Conservation (phyloP, 768 basidiomycete genomes). For the Mycena pura region DNA sequence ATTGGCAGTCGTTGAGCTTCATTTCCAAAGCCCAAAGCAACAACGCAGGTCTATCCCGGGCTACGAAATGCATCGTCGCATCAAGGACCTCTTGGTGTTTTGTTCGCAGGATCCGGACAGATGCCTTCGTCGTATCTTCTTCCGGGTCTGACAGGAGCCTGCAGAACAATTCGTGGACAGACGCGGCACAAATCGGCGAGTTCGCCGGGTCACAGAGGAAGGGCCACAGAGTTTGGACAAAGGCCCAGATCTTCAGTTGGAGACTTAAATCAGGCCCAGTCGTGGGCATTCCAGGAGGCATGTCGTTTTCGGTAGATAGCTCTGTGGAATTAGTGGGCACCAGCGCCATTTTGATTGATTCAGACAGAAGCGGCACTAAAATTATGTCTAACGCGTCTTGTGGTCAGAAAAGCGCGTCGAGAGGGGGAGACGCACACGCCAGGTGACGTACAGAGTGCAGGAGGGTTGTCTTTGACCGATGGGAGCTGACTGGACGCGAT, state of each 20-base stretch:
- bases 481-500: too few relatives aligned
- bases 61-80: not conserved
- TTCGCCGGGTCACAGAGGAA: not conserved
- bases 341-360: too few relatives aligned
- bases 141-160: not conserved
- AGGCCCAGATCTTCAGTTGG: not conserved
- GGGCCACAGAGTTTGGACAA: not conserved
- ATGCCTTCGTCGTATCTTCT: not conserved
- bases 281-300: not conserved
- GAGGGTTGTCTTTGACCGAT: too few relatives aligned
- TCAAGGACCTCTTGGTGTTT: constrained; percentile 1
- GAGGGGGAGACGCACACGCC: too few relatives aligned
- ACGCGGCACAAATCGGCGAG: constrained; percentile 6
- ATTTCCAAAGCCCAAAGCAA: not conserved
- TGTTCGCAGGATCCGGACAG: not conserved
- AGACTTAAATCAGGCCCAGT: not conserved
- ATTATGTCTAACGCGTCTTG: too few relatives aligned
- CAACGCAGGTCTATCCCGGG: not conserved
- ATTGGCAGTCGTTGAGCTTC: constrained; percentile 7
- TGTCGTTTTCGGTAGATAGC: not conserved
- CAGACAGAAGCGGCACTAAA: too few relatives aligned
- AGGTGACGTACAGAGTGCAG: too few relatives aligned
- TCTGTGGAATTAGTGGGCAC: too few relatives aligned
- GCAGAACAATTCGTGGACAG: not conserved
- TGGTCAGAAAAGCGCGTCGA: too few relatives aligned